Conservation (phyloP, 805 yeast genomes). For the Teunomyces kruisii region DNA sequence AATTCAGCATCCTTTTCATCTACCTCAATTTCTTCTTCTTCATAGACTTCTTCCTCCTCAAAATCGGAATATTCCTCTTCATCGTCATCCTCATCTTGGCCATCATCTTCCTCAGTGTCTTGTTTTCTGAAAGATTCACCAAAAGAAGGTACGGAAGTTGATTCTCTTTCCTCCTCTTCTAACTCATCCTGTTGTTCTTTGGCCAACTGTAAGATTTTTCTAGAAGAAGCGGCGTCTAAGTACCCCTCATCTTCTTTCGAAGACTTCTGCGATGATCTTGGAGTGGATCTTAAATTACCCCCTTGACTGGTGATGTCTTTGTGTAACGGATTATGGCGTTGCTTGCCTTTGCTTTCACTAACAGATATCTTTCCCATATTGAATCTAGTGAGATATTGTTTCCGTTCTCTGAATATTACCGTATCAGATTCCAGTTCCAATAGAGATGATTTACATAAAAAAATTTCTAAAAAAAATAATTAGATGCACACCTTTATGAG, state of each 20-base stretch:
- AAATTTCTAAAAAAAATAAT: conserved; percentile 3
- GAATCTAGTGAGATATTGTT: background rate
- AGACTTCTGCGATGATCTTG: conserved; percentile 27
- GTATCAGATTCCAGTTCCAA: background rate
- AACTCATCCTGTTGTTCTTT: conserved; percentile 91
- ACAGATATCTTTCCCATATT: conserved; percentile 68
- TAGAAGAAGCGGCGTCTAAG: conserved; percentile 78
- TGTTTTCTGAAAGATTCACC: conserved; percentile 22
- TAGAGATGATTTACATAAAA: conserved; percentile 8
- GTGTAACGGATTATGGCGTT: conserved; percentile 78
- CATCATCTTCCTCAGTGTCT: conserved; percentile 28
- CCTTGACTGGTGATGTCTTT: conserved; percentile 74
- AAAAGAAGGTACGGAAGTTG: conserved; percentile 16
- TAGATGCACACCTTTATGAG: conserved; percentile 1
- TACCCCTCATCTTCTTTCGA: conserved; percentile 41
- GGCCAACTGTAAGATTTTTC: conserved; percentile 86
- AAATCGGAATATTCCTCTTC: conserved; percentile 58
- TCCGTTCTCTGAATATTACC: background rate
- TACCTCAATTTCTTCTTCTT: conserved; percentile 62
- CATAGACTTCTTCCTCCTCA: conserved; percentile 50
- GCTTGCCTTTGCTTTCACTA: conserved; percentile 50
- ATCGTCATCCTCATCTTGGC: conserved; percentile 41
- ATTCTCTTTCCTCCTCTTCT: conserved; percentile 59
- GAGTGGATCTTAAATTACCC: conserved; percentile 59
- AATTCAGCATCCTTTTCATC: conserved; percentile 82